Percentiles rank a stretch among this genome's conserved stretches.
phyloP scores from a whole-genome alignment of 139 green algal genomes.

The Picocystis salinarum region DNA sequence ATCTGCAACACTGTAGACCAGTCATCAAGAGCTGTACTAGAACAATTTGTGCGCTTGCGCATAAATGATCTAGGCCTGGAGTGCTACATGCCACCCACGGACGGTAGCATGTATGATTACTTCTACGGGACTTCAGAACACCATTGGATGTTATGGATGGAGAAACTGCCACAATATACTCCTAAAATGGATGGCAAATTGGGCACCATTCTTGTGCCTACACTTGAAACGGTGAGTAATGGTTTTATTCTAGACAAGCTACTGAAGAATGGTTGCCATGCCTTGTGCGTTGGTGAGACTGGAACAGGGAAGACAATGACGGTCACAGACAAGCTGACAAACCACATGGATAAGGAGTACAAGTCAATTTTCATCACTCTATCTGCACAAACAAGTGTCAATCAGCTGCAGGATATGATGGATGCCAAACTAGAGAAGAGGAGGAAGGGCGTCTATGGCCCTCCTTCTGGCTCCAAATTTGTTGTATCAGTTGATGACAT shows the following conservation, averaged over 20 bases:
- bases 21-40: conserved; percentile 26
- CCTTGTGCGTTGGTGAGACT: conserved; percentile 64
- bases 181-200: conserved; percentile 46
- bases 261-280: conserved; percentile 27
- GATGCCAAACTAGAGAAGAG: conserved; percentile 47
- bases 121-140: conserved; percentile 28
- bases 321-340: conserved; percentile 43
- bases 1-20: conserved; percentile 48
- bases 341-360: conserved; percentile 32
- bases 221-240: conserved; percentile 51
- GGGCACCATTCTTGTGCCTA: conserved; percentile 53
- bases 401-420: conserved; percentile 66
- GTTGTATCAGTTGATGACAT: conserved; percentile 58
- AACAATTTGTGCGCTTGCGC: conserved; percentile 24
- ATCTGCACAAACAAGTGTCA: conserved; percentile 46
- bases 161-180: conserved; percentile 39
- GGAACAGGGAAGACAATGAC: conserved; percentile 65
- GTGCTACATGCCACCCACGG: conserved; percentile 3
- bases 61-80: conserved; percentile 3
- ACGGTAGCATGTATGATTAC: conserved; percentile 41
- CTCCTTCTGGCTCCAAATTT: conserved; percentile 25
- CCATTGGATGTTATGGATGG: conserved; percentile 52
- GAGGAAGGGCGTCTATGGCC: conserved; percentile 43
- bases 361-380: conserved; percentile 58
- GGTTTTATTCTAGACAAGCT: conserved; percentile 45